Evolutionary conservation across 768 basidiomycete species (phyloP).

Genomic region (Hypholoma fasciculare): DNA sequence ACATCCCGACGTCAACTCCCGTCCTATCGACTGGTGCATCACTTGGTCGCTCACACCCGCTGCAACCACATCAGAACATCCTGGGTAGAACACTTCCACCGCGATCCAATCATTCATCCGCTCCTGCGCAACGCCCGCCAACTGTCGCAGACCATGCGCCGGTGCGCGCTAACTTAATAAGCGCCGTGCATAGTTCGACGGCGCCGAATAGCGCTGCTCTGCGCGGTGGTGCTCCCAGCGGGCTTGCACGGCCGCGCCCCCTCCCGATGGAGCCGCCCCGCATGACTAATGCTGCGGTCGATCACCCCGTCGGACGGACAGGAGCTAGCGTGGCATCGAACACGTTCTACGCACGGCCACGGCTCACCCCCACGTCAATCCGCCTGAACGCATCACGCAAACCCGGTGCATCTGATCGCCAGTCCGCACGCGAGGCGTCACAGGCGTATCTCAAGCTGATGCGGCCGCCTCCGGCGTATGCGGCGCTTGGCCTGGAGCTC

Average conservation of each 20-base stretch:
- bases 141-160: neutral
- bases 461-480: neutral
- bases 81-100: neutral
- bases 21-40: neutral
- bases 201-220: neutral
- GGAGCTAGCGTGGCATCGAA: too few species aligned
- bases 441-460: neutral
- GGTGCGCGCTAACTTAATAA: neutral
- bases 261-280: too few species aligned
- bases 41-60: neutral
- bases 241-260: too few species aligned
- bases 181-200: neutral
- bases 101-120: conserved; percentile 1
- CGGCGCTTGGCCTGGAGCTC: neutral
- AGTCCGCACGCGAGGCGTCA: neutral
- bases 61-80: neutral
- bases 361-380: neutral
- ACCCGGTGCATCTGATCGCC: neutral
- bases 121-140: neutral
- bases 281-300: too few species aligned
- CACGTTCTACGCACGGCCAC: too few species aligned
- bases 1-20: neutral
- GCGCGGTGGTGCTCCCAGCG: neutral
- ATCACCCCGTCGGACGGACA: too few species aligned
- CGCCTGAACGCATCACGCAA: neutral